Base-by-base conservation (phyloP, 169 alveolate species). In the Besnoitia besnoiti region DNA sequence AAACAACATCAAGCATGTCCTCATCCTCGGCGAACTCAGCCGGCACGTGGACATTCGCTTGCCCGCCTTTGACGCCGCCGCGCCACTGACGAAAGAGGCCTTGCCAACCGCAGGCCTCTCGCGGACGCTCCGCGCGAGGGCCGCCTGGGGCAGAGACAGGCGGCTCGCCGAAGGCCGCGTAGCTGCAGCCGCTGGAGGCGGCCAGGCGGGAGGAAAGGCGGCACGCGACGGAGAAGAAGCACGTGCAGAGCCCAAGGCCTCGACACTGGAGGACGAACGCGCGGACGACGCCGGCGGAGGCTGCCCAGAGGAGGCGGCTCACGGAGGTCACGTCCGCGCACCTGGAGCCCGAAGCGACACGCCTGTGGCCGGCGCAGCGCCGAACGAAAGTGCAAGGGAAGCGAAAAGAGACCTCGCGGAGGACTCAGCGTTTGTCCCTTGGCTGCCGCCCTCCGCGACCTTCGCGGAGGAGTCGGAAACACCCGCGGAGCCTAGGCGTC, bases 1-100 rank as follows among this genome's bases (percentile, higher is more conserved):
- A 46, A 90, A 85, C 85, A 90, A 90, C 85, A 79, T 79, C 67
- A 50, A 80, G 12, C 85, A 90, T 55, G 37, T 90, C 21, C 44
- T 87, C 12, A 39, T 90, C 85, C 85, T 90, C 80, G 85, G 40
- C 67, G 67, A 90, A 88, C 93, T 90, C 33, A 30, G 90, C 27
- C 55, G 51, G 61, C 82, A 47, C 76, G 55, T 90, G 16, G 93
- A 90, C 75, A 24, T 90, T 33, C 75, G 35, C 49, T 50, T 79
- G 84, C 93, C 93, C 19, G 90, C 87, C 82, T 73, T 14, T n/a
- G n/a, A n/a, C 82, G 8, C 44, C 44, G 24, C 47, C 39, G 67
- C 33, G 30, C 4, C 33, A 21, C n/a, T 55, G 5, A n/a, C 33
- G 27, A 55, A 55, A n/a, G 67, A 55, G 27, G 12, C 67, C 1